Evolutionary conservation across 257 asterid genomes (phyloP).

Genomic region (Scutellaria minor): DNA sequence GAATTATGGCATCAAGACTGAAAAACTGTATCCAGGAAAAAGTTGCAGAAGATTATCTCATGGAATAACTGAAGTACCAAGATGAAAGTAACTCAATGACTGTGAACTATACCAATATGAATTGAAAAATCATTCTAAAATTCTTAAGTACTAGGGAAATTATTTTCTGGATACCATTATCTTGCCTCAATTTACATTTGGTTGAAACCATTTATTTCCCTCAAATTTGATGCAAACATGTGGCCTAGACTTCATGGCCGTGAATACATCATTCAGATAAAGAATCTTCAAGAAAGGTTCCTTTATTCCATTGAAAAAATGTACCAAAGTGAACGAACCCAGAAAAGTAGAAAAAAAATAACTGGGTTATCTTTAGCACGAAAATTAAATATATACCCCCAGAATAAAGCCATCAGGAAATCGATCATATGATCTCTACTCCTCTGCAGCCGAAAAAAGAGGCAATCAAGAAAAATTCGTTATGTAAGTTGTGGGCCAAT

Average conservation of each 20-base stretch:
- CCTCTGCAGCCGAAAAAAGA: conserved; percentile 78
- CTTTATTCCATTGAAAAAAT: conserved; percentile 22
- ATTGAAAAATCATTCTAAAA: background rate
- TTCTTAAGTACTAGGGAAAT: background rate
- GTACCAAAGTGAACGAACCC: conserved; percentile 59
- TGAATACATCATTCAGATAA: background rate
- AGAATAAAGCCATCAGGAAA: conserved; percentile 78
- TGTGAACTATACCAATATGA: background rate
- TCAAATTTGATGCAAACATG: conserved; percentile 5
- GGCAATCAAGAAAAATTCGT: conserved; percentile 33
- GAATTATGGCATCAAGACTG: background rate
- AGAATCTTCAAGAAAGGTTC: background rate
- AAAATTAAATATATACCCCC: conserved; percentile 56
- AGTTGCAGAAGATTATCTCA: conserved; percentile 4
- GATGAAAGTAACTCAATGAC: background rate
- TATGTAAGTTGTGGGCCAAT: too few relatives aligned
- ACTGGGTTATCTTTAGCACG: conserved; percentile 35
- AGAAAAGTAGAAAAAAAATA: conserved; percentile 27
- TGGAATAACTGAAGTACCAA: background rate
- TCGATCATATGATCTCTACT: conserved; percentile 52
- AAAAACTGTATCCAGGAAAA: background rate
- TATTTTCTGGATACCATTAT: background rate
- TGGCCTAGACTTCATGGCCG: background rate
- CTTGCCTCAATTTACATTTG: background rate
- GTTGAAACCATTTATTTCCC: conserved; percentile 1